These are phyloP conservation scores for Rhizoclosmatium sp. DNA, from an alignment of 192 early-diverging fungal species.

Conservation along the genomic window DNA sequence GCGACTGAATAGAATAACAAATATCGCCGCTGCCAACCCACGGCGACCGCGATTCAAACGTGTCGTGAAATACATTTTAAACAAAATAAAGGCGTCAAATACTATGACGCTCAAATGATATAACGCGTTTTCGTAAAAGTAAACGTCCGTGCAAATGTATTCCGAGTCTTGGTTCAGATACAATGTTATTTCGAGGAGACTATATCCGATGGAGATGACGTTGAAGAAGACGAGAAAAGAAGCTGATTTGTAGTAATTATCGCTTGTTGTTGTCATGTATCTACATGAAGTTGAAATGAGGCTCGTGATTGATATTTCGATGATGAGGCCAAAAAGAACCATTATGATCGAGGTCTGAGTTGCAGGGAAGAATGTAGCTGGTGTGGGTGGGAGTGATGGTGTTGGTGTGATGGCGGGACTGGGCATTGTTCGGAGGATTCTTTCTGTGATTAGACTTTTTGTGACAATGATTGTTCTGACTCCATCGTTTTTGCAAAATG, in stretches of 20 bases:
- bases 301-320: neutral
- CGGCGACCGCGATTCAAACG: neutral
- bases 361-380: no score
- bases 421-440: no score
- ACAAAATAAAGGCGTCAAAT: neutral
- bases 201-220: neutral
- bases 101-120: neutral
- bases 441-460: no score
- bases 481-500: no score
- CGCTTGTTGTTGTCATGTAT: neutral
- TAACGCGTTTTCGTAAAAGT: neutral
- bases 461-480: no score
- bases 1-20: neutral
- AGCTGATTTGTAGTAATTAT: neutral
- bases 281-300: neutral
- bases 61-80: neutral
- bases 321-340: neutral
- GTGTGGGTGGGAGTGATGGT: no score
- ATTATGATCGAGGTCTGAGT: neutral
- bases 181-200: neutral
- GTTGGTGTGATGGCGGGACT: no score
- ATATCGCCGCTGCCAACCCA: neutral
- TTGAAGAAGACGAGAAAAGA: neutral
- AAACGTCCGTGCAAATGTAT: neutral
- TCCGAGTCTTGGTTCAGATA: neutral